Percentiles rank a stretch among this genome's conserved stretches.
Evolutionary conservation across 108 stramenopile species (phyloP).

Genomic region (Skeletonema marinoi): DNA sequence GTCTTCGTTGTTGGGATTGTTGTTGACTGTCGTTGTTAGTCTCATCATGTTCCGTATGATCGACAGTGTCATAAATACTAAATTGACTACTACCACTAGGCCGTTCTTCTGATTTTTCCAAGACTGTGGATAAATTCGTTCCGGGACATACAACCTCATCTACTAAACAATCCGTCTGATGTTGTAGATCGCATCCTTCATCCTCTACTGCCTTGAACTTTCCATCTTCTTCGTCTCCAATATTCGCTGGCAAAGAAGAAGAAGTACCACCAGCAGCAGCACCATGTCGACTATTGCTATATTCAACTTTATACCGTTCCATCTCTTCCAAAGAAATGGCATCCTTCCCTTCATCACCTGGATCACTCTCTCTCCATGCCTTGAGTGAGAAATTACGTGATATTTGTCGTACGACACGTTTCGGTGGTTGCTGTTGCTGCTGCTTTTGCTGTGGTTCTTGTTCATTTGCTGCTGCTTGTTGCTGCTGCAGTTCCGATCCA

Average conservation of each 20-base stretch:
- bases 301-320: neutral
- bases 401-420: neutral
- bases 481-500: neutral
- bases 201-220: neutral
- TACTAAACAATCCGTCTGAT: neutral
- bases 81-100: neutral
- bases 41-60: neutral
- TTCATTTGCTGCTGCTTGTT: neutral
- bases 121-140: neutral
- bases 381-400: conserved; percentile 32
- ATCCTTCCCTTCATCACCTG: conserved; percentile 31
- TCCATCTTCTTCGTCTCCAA: neutral
- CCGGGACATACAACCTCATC: neutral
- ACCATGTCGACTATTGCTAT: neutral
- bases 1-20: neutral
- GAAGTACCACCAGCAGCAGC: neutral
- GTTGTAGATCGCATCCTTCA: too few relatives aligned
- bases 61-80: neutral
- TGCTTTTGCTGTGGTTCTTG: neutral
- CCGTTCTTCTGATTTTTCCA: neutral
- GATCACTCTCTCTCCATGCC: conserved; percentile 34
- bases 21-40: neutral
- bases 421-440: neutral
- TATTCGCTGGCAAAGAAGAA: neutral
- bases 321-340: conserved; percentile 13